These are phyloP conservation scores for Suhomyces panamericanus DNA, from an alignment of 1,139 yeast species.

Conservation along the genomic window DNA sequence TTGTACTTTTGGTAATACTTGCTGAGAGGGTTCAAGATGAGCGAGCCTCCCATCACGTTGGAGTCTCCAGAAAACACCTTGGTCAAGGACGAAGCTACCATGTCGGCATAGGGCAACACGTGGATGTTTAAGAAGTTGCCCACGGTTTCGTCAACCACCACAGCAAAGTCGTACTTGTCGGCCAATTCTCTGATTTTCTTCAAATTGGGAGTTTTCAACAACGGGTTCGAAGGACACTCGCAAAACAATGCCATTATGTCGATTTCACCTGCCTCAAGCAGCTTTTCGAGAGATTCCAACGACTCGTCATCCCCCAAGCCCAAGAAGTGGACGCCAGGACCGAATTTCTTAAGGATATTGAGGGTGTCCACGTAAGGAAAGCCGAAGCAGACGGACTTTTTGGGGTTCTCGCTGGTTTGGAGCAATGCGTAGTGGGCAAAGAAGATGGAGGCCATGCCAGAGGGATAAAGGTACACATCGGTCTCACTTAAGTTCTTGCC, in stretches of 20 bases:
- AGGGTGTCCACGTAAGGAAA: slow-evolving; percentile 94
- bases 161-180: slow-evolving; percentile 66
- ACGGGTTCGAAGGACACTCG: slow-evolving; percentile 93
- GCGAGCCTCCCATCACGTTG: slow-evolving; percentile 92
- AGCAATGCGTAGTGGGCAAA: slow-evolving; percentile 73
- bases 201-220: slow-evolving; percentile 80
- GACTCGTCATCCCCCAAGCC: slow-evolving; percentile 82
- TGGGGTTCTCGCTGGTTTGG: slow-evolving; percentile 30
- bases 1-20: slow-evolving; percentile 54
- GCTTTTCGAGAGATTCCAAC: slow-evolving; percentile 60
- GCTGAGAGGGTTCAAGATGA: slow-evolving; percentile 73
- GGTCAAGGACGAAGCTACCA: slow-evolving; percentile 83
- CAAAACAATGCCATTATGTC: slow-evolving; percentile 74
- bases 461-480: slow-evolving; percentile 81
- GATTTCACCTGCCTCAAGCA: slow-evolving; percentile 60
- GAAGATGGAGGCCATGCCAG: slow-evolving; percentile 93
- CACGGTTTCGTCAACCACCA: slow-evolving; percentile 90
- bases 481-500: slow-evolving; percentile 44
- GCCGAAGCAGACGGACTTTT: slow-evolving; percentile 87
- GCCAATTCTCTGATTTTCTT: slow-evolving; percentile 62
- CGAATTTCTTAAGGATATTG: slow-evolving; percentile 82
- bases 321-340: slow-evolving; percentile 80
- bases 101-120: slow-evolving; percentile 78
- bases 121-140: slow-evolving; percentile 87
- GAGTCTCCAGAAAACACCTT: slow-evolving; percentile 94